Percentiles rank a stretch among this genome's conserved stretches.
Conservation (phyloP, 129 eudicot species). For the Flaveria robusta region DNA sequence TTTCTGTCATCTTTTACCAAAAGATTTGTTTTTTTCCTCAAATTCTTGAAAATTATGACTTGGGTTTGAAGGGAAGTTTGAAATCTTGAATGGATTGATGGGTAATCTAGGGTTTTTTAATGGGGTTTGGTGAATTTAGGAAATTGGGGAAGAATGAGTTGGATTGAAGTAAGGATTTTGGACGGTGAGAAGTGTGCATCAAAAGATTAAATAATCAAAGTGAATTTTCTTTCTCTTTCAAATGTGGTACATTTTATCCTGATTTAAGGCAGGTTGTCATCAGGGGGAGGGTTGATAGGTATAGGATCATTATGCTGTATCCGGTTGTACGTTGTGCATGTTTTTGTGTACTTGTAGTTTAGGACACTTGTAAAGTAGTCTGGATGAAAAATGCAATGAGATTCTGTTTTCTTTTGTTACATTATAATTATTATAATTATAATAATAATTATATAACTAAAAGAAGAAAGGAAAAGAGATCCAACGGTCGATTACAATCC, state of each 20-base stretch:
- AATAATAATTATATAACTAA: conserved; percentile 4
- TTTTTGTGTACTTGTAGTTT: not conserved
- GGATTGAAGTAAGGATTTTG: conserved; percentile 78
- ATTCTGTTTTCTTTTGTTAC: conserved; percentile 26
- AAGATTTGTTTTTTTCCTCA: not conserved
- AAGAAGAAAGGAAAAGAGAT: conserved; percentile 15
- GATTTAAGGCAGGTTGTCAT: conserved; percentile 4
- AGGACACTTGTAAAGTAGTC: not conserved
- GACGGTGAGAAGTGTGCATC: conserved; percentile 60
- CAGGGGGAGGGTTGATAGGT: not conserved
- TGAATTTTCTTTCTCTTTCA: conserved; percentile 6
- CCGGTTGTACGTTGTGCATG: conserved; percentile 15
- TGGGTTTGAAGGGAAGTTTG: conserved; percentile 40
- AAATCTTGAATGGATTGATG: conserved; percentile 37
- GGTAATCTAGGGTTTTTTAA: conserved; percentile 32
- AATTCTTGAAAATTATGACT: conserved; percentile 20
- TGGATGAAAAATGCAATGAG: conserved; percentile 6
- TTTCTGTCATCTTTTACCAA: conserved; percentile 50
- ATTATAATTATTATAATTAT: not conserved
- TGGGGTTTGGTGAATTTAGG: conserved; percentile 47
- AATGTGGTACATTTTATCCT: conserved; percentile 20
- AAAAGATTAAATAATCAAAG: conserved; percentile 34
- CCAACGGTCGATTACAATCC: conserved; percentile 29
- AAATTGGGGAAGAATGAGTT: conserved; percentile 54
- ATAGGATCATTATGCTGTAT: not conserved